Evolutionary conservation across 2,329 filamentous ascomycete species (phyloP).

Genomic region (Venturia aucupariae): DNA sequence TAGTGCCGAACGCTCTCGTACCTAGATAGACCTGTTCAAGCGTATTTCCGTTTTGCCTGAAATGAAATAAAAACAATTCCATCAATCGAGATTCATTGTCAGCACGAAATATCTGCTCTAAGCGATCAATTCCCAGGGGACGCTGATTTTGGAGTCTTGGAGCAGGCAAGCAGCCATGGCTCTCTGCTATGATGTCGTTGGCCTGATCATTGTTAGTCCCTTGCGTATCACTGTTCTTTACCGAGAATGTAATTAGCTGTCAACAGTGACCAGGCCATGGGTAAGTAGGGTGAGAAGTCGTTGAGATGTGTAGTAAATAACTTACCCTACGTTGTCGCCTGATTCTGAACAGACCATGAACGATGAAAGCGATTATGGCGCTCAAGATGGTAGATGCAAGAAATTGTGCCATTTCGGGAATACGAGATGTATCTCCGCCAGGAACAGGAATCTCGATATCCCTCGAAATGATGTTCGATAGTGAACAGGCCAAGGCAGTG

Average conservation of each 20-base stretch:
- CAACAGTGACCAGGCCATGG: no score
- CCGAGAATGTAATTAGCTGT: no score
- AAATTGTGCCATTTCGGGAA: not conserved
- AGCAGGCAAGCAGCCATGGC: slow-evolving; percentile 19
- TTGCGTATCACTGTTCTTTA: not conserved
- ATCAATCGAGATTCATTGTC: slow-evolving; percentile 25
- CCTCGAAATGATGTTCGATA: no score
- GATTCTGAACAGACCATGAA: slow-evolving; percentile 7
- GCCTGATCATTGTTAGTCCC: slow-evolving; percentile 10
- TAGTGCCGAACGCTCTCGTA: slow-evolving; percentile 21
- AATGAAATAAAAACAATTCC: slow-evolving; percentile 28
- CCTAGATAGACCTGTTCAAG: slow-evolving; percentile 23
- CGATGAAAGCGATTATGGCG: slow-evolving; percentile 6
- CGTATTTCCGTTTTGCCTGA: slow-evolving; percentile 18
- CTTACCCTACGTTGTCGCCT: slow-evolving; percentile 14
- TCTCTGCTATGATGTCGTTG: slow-evolving; percentile 13
- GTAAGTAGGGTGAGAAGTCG: no score
- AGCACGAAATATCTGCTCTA: slow-evolving; percentile 28
- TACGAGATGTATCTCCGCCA: not conserved
- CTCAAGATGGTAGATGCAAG: not conserved
- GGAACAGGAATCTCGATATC: not conserved
- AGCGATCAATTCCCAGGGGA: slow-evolving; percentile 27
- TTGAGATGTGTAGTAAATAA: no score
- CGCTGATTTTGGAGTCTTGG: slow-evolving; percentile 23
- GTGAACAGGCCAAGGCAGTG: no score